phyloP scores from a whole-genome alignment of 441 rosid species.

The Adansonia grandidieri region DNA sequence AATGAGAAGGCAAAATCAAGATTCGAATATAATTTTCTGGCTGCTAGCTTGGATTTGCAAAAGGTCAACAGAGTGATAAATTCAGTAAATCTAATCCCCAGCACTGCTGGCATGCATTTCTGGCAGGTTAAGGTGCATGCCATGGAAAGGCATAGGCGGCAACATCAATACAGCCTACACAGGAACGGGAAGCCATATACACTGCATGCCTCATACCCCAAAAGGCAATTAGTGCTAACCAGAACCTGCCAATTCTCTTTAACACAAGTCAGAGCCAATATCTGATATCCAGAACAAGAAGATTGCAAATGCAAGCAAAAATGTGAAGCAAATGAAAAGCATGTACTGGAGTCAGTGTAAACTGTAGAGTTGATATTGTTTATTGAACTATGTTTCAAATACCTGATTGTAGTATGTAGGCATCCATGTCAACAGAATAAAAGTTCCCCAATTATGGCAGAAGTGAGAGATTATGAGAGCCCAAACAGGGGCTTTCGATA shows the following conservation, averaged over 20 bases:
- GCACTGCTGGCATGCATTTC: background rate
- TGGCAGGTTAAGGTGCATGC: constrained; percentile 11
- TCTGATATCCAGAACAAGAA: constrained; percentile 10
- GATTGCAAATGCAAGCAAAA: constrained; percentile 15
- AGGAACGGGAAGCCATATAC: background rate
- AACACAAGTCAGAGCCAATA: constrained; percentile 15
- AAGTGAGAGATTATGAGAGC: constrained; percentile 97
- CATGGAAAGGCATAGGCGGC: constrained; percentile 12
- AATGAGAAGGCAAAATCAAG: background rate
- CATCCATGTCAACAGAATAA: constrained; percentile 97
- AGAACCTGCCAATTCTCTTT: constrained; percentile 1
- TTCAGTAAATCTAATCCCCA: constrained; percentile 2
- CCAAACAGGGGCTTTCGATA: constrained; percentile 97
- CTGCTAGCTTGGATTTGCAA: constrained; percentile 11
- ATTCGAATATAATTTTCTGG: background rate
- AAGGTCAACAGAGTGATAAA: too few relatives aligned
- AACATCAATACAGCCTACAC: constrained; percentile 4
- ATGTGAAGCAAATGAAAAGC: background rate
- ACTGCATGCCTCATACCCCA: background rate
- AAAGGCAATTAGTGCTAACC: background rate
- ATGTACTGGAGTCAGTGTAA: background rate
- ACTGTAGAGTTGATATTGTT: background rate
- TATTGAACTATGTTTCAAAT: constrained; percentile 2
- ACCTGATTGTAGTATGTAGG: constrained; percentile 99
- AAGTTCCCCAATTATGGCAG: constrained; percentile 99